Base-by-base conservation (phyloP, 371 early-diverging fungal species). In the Fennellomyces sp. region DNA sequence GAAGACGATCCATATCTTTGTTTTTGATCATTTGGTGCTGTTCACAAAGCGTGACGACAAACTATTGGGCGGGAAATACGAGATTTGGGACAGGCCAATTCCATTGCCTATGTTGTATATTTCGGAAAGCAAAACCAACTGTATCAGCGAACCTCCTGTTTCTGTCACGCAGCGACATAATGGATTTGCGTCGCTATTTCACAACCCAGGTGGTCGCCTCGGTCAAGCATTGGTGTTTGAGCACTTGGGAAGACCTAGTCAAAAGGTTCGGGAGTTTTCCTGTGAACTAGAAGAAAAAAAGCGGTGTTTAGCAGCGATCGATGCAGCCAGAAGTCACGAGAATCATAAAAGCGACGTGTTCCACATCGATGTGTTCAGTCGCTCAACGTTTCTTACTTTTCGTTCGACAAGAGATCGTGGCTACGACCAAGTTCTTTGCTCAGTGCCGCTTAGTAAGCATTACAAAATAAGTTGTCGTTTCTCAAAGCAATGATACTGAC, bases 21-120 rank as follows among this genome's bases (percentile, higher is more conserved):
- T 94, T 39, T 88, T 95, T 39, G 95, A 95, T 66, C 92, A 95
- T 75, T 71, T 82, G 39, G 71, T 95, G 11, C 67, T 95, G n/a
- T 63, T 93, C 70, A 45, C 45, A 45, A 17, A 21, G 21, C 45
- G 21, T 17, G 45, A 45, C 23, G 12, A 11, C 5, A 39, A 39
- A 23, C 45, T n/a, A n/a, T n/a, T n/a, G n/a, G n/a, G n/a, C n/a
- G n/a, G n/a, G n/a, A 88, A 87, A 67, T 83, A 73, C 68, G 73
- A 74, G 35, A 70, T 90, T 5, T 81, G 70, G 65, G 76, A 80
- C 58, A 65, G 66, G n/a, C 84, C 83, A 26, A 76, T 85, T 12
- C 85, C 84, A n/a, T 57, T 83, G 50, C 75, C 83, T 59, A 58
- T 81, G 65, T 63, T 83, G 56, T 47, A 49, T 42, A 52, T 63